These are phyloP conservation scores for Aspergillus sp. DNA, from an alignment of 2,329 filamentous ascomycete genomes.

Conservation along the genomic window DNA sequence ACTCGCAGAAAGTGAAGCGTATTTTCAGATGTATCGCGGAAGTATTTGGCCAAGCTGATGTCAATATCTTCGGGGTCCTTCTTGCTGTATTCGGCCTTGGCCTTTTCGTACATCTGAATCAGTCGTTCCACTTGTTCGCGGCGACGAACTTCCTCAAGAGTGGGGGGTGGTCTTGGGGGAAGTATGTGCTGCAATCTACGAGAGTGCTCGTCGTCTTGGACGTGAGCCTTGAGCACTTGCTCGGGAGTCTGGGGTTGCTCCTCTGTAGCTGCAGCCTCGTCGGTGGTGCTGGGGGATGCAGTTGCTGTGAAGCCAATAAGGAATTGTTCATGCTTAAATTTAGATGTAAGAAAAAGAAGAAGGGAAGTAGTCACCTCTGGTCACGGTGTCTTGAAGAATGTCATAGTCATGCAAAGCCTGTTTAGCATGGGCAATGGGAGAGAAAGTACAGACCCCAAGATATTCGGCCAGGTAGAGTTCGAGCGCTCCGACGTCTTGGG, in stretches of 20 bases:
- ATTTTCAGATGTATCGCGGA: slow-evolving; percentile 49
- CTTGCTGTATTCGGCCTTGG: slow-evolving; percentile 42
- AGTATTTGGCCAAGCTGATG: slow-evolving; percentile 39
- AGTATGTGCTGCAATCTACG: background rate
- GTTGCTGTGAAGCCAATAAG: background rate
- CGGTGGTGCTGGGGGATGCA: background rate
- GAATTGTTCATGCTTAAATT: background rate
- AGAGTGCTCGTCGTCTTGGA: background rate
- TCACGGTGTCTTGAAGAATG: slow-evolving; percentile 28
- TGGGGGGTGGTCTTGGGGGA: background rate
- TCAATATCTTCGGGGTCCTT: slow-evolving; percentile 26
- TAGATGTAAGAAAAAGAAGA: too few relatives aligned
- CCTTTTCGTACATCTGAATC: slow-evolving; percentile 37
- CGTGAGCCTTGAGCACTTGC: background rate
- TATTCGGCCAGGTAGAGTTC: slow-evolving; percentile 44
- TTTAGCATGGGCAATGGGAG: slow-evolving; percentile 20
- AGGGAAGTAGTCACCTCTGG: slow-evolving; percentile 24
- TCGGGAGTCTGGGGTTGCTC: background rate
- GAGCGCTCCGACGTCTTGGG: slow-evolving; percentile 35
- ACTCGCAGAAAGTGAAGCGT: slow-evolving; percentile 37
- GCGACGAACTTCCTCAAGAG: background rate
- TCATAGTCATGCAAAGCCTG: slow-evolving; percentile 31
- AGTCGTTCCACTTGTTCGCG: slow-evolving; percentile 21
- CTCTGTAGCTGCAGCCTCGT: background rate
- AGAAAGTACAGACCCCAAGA: slow-evolving; percentile 34